Conservation (phyloP, 2,329 filamentous ascomycete species). For the Penicillium sp. region DNA sequence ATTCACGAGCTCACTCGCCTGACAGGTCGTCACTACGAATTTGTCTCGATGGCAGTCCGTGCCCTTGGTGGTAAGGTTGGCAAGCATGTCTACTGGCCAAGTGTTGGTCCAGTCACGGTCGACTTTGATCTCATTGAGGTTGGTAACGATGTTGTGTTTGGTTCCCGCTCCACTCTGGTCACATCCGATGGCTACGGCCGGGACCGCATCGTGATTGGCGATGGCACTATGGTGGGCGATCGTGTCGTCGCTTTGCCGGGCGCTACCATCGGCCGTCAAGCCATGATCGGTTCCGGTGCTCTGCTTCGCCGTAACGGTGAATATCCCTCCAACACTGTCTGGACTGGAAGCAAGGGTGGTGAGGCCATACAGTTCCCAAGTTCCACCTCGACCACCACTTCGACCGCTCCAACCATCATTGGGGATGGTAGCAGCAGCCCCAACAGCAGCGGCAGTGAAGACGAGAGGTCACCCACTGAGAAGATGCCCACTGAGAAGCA, state of each 20-base stretch:
- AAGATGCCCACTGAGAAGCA: slow-evolving; percentile 6
- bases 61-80: slow-evolving; percentile 52
- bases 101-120: slow-evolving; percentile 52
- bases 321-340: slow-evolving; percentile 49
- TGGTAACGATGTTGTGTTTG: slow-evolving; percentile 60
- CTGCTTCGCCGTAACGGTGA: slow-evolving; percentile 46
- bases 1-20: slow-evolving; percentile 51
- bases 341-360: slow-evolving; percentile 52
- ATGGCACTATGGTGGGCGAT: slow-evolving; percentile 57
- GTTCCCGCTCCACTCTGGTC: slow-evolving; percentile 53
- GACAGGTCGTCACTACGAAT: slow-evolving; percentile 56
- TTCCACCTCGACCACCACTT: slow-evolving; percentile 10
- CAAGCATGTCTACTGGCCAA: slow-evolving; percentile 56
- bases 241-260: slow-evolving; percentile 54
- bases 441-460: slow-evolving; percentile 6
- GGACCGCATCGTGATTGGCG: slow-evolving; percentile 46
- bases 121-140: slow-evolving; percentile 56
- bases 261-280: slow-evolving; percentile 47
- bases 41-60: slow-evolving; percentile 51
- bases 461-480: slow-evolving; percentile 1
- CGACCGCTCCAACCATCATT: slow-evolving; percentile 12
- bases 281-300: slow-evolving; percentile 55
- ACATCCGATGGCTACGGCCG: slow-evolving; percentile 53
- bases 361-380: slow-evolving; percentile 48
- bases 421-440: slow-evolving; percentile 10